Evolutionary conservation across 192 early-diverging fungal species (phyloP).

Genomic region (Coemansia sp.): DNA sequence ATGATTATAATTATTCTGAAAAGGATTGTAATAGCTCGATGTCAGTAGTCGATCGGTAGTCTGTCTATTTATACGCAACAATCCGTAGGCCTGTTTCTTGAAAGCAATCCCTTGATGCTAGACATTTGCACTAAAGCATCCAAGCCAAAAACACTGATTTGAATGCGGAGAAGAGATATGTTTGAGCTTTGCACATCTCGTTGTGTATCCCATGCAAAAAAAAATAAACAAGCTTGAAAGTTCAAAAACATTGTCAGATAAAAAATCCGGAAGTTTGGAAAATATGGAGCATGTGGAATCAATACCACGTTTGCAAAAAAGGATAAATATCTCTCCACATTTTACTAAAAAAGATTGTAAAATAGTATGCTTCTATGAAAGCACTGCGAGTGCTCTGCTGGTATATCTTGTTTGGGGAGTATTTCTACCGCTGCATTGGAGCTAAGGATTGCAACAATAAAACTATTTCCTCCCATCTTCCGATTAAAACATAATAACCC

Average conservation of each 20-base stretch:
- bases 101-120: too few species aligned
- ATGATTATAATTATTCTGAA: background rate
- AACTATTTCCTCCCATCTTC: background rate
- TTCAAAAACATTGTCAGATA: background rate
- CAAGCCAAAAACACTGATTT: background rate
- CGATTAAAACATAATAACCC: background rate
- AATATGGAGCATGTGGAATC: background rate
- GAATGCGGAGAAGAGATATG: background rate
- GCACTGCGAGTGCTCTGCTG: too few species aligned
- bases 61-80: background rate
- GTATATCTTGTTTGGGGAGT: too few species aligned
- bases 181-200: background rate
- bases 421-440: too few species aligned
- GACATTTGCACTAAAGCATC: too few species aligned
- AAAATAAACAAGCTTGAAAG: background rate
- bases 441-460: too few species aligned
- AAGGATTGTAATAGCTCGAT: background rate
- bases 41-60: background rate
- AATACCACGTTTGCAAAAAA: background rate
- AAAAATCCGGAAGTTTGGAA: background rate
- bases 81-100: too few species aligned
- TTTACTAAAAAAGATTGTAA: too few species aligned
- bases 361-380: too few species aligned
- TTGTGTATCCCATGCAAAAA: background rate
- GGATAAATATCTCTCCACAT: background rate